phyloP scores from a whole-genome alignment of 2,329 filamentous ascomycete species.

The Drechslera avenae region DNA sequence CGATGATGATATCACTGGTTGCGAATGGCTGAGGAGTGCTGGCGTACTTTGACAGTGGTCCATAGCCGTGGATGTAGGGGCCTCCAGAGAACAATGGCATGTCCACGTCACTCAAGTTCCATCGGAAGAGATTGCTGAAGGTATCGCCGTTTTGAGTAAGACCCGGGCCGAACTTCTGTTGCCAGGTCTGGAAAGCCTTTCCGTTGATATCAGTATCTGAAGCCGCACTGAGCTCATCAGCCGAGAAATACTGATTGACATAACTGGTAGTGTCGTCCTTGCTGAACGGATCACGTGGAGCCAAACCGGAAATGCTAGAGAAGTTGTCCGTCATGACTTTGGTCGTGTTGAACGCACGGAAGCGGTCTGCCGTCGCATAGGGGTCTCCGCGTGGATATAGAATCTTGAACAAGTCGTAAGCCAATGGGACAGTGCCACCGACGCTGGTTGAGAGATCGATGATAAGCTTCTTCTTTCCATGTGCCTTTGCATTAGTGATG shows the following conservation, averaged over 20 bases:
- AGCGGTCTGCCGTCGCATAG: conserved; percentile 48
- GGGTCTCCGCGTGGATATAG: conserved; percentile 52
- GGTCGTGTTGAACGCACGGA: conserved; percentile 57
- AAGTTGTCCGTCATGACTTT: conserved; percentile 52
- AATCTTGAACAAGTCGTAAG: conserved; percentile 66
- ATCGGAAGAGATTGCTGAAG: conserved; percentile 64
- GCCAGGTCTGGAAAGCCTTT: conserved; percentile 55
- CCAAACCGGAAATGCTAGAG: conserved; percentile 38
- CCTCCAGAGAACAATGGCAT: conserved; percentile 45
- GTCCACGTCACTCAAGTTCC: conserved; percentile 51
- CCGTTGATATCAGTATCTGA: conserved; percentile 53
- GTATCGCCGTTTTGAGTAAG: conserved; percentile 54
- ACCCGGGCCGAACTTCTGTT: conserved; percentile 54
- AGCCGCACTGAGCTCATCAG: no score
- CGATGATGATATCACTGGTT: neutral
- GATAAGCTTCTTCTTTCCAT: conserved; percentile 64
- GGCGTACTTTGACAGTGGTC: no score
- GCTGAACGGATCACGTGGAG: conserved; percentile 31
- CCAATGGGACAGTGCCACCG: conserved; percentile 64
- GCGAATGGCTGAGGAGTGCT: no score
- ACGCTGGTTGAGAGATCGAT: conserved; percentile 64
- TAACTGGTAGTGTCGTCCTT: no score
- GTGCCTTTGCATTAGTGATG: conserved; percentile 51
- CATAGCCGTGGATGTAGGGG: conserved; percentile 39
- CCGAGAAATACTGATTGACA: no score